A percentile compares a stretch with the other conserved stretches of the same genome.
These are phyloP conservation scores for Nigrospora osmanthi DNA, from an alignment of 2,329 filamentous ascomycete species.

Conservation along the genomic window DNA sequence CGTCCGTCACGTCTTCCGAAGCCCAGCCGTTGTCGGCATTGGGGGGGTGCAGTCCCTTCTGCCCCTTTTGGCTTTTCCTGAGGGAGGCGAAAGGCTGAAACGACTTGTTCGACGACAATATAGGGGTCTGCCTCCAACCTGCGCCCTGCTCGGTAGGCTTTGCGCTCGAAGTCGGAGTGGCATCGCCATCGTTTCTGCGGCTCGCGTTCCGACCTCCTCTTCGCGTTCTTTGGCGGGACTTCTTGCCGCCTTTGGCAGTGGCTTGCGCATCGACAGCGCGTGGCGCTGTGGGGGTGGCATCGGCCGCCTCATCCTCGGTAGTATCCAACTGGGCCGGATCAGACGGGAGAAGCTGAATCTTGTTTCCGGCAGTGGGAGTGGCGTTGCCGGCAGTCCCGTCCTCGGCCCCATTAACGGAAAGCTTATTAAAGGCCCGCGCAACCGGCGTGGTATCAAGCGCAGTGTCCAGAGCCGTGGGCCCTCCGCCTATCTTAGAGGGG, in stretches of 20 bases:
- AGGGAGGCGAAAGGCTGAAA: conserved; percentile 56
- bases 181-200: conserved; percentile 6
- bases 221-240: conserved; percentile 11
- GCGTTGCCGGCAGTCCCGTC: neutral
- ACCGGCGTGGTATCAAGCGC: conserved; percentile 2
- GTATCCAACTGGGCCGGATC: conserved; percentile 7
- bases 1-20: conserved; percentile 91
- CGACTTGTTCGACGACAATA: conserved; percentile 50
- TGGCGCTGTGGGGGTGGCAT: conserved; percentile 10
- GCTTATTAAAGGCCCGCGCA: neutral
- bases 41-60: conserved; percentile 30
- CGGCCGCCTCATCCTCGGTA: conserved; percentile 11
- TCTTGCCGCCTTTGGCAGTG: conserved; percentile 10
- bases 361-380: neutral
- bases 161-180: conserved; percentile 9
- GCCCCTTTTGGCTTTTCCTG: conserved; percentile 43
- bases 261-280: conserved; percentile 3
- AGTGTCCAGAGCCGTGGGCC: conserved; percentile 6
- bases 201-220: conserved; percentile 10
- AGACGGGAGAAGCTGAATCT: conserved; percentile 10
- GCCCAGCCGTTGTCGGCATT: conserved; percentile 74
- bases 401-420: neutral
- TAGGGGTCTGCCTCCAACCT: conserved; percentile 53
- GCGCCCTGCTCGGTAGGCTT: conserved; percentile 29
- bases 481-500: no score